Evolutionary conservation across 2,329 filamentous ascomycete species (phyloP).

Genomic region (Colletotrichum aenigma): DNA sequence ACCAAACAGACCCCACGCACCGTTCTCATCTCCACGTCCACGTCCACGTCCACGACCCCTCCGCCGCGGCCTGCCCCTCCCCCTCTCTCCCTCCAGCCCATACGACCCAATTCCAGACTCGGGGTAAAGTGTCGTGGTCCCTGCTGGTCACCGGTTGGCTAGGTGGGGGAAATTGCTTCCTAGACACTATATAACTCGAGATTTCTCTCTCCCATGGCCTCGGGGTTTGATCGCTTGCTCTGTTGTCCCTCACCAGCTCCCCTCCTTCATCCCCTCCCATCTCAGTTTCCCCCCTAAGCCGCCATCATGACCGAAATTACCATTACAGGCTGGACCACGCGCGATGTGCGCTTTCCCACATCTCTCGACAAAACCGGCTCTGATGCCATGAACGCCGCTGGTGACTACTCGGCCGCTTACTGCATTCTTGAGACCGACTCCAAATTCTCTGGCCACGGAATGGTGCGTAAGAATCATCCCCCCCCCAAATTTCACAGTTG

Average conservation of each 20-base stretch:
- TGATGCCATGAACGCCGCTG: constrained; percentile 94
- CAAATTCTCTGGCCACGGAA: constrained; percentile 73
- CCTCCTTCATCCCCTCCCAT: not conserved
- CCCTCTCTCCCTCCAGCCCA: constrained; percentile 9
- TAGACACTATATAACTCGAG: constrained; percentile 10
- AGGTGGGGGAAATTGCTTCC: not conserved
- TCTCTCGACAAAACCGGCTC: constrained; percentile 95
- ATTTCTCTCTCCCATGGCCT: not conserved
- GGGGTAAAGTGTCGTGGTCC: constrained; percentile 7
- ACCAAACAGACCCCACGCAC: constrained; percentile 2
- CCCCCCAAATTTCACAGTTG: not conserved
- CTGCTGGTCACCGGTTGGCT: not conserved
- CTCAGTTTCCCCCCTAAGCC: not conserved
- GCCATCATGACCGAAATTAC: constrained; percentile 61
- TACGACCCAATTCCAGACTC: constrained; percentile 4
- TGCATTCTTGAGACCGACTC: constrained; percentile 87
- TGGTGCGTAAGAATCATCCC: constrained; percentile 58
- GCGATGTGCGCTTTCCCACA: constrained; percentile 84
- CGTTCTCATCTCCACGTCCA: not conserved
- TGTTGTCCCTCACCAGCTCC: not conserved
- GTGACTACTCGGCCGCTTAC: constrained; percentile 94
- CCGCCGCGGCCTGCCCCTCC: constrained; percentile 20
- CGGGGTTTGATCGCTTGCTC: not conserved
- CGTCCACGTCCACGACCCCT: not conserved
- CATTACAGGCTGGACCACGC: constrained; percentile 73